These are phyloP conservation scores for Odontarrhena argentea DNA, from an alignment of 345 rosid genomes.

Conservation along the genomic window DNA sequence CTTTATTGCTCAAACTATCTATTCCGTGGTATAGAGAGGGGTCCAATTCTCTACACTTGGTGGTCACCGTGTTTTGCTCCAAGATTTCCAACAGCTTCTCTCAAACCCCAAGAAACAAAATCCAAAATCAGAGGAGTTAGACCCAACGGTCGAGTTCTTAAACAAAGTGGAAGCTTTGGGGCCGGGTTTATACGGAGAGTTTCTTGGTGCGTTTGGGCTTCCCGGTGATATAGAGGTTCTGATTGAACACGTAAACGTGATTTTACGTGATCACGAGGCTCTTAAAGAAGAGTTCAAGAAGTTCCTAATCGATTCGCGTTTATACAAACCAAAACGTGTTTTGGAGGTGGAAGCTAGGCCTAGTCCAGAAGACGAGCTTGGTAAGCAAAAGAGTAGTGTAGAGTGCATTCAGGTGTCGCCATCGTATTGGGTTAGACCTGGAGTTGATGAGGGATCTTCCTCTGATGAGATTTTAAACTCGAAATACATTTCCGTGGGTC, in stretches of 20 bases:
- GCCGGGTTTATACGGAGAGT: background rate
- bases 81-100: background rate
- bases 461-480: slow-evolving; percentile 2
- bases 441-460: background rate
- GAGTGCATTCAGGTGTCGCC: background rate
- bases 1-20: no score
- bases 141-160: background rate
- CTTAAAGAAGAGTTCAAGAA: background rate
- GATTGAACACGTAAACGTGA: background rate
- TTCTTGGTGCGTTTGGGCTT: background rate
- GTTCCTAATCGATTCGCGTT: background rate
- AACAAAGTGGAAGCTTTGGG: background rate
- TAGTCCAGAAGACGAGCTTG: background rate
- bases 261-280: background rate
- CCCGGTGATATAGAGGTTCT: background rate
- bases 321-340: background rate
- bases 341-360: no score
- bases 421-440: slow-evolving; percentile 6
- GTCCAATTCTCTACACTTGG: no score
- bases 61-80: background rate
- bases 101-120: background rate
- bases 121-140: background rate
- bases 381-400: no score
- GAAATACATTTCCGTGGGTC: background rate
- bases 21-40: no score